Conservation (phyloP, 257 asterid genomes). For the Nicotiana benthamiana region DNA sequence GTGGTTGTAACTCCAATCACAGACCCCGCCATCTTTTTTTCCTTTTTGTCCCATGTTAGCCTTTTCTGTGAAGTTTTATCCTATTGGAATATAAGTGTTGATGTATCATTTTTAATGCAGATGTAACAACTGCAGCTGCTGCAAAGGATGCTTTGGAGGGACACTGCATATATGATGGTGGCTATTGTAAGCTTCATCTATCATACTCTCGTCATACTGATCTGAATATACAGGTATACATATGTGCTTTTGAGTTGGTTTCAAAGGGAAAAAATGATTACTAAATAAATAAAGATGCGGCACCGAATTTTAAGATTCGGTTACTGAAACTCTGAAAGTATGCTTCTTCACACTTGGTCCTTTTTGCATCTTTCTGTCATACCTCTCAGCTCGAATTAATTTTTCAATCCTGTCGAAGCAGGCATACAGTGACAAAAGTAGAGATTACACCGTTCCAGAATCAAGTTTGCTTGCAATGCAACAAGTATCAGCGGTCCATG, state of each 20-base stretch:
- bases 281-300: background rate
- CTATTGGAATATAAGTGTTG: slow-evolving; percentile 6
- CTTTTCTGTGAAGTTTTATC: background rate
- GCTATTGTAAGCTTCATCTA: slow-evolving; percentile 98
- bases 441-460: slow-evolving; percentile 65
- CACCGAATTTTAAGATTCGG: background rate
- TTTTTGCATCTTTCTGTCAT: slow-evolving; percentile 1
- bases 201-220: slow-evolving; percentile 97
- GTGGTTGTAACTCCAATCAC: background rate
- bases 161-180: slow-evolving; percentile 93
- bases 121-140: slow-evolving; percentile 53
- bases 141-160: slow-evolving; percentile 84
- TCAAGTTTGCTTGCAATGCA: slow-evolving; percentile 39
- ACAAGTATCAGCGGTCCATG: slow-evolving; percentile 28
- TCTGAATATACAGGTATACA: slow-evolving; percentile 82
- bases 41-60: background rate
- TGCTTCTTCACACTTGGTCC: slow-evolving; percentile 20
- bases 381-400: slow-evolving; percentile 5
- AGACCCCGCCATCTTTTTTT: background rate
- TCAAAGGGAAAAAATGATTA: background rate
- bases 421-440: slow-evolving; percentile 82
- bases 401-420: slow-evolving; percentile 13
- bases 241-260: slow-evolving; percentile 20
- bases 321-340: slow-evolving; percentile 23
- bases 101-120: slow-evolving; percentile 27